A percentile compares a stretch with the other conserved stretches of the same genome.
phyloP scores from a whole-genome alignment of 1,284 basidiomycete genomes.

The Ustilago cynodontis region DNA sequence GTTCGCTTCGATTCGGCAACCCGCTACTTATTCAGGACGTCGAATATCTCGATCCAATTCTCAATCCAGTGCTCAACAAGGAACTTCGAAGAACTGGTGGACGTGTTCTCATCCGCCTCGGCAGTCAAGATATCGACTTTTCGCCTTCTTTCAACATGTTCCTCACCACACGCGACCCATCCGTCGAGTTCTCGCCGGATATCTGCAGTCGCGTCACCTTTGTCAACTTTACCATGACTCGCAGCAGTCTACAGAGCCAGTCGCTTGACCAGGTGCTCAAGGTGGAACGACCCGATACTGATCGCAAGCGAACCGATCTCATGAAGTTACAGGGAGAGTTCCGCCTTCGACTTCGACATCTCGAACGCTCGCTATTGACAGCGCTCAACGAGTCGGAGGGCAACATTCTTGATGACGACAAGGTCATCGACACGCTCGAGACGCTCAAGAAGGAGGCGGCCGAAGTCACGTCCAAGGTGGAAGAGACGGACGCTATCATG shows the following conservation, averaged over 20 bases:
- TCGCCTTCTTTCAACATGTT: conserved; percentile 97
- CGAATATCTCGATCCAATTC: conserved; percentile 95
- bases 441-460: conserved; percentile 96
- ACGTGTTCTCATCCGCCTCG: conserved; percentile 94
- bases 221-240: conserved; percentile 99
- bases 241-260: conserved; percentile 96
- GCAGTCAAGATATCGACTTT: conserved; percentile 99
- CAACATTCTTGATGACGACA: conserved; percentile 98
- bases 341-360: conserved; percentile 87
- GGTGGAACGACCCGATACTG: conserved; percentile 95
- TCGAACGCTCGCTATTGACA: conserved; percentile 92
- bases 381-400: conserved; percentile 97
- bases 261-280: conserved; percentile 97
- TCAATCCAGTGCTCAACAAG: conserved; percentile 97
- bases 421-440: conserved; percentile 96
- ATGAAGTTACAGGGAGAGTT: conserved; percentile 99
- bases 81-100: conserved; percentile 90
- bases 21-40: conserved; percentile 97
- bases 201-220: conserved; percentile 99
- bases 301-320: conserved; percentile 95
- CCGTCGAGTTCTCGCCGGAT: conserved; percentile 96
- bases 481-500: conserved; percentile 96
- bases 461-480: conserved; percentile 95
- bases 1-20: conserved; percentile 98
- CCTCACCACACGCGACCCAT: conserved; percentile 95